Base-by-base conservation (phyloP, 2,329 filamentous ascomycete genomes). In the Aaosphaeria pasadenensis region DNA sequence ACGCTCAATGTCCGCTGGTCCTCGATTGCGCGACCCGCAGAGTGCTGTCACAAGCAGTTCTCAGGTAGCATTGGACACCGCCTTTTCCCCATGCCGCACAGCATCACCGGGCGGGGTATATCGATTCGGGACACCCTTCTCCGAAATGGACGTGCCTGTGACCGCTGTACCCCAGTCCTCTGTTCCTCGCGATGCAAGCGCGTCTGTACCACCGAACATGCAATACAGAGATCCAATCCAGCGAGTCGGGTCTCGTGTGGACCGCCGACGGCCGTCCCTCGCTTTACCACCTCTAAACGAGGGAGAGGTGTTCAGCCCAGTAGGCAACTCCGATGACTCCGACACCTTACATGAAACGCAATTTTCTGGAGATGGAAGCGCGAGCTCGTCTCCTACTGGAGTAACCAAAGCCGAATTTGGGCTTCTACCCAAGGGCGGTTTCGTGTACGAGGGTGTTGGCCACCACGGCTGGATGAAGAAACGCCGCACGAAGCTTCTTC, bases 151-250 rank as follows among this genome's bases (percentile, higher is more conserved):
- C 66, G 84, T 91, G 9, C 91, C 92, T 0, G 74, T 95, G 50
- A 94, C 89, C 1, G 81, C 86, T 3, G 77, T 91, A 39, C 82
- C 83, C 1, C 60, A 84, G 11, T 88, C 86, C 0, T 88, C 88
- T 5, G 77, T 95, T 31, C 79, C 86, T 40, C 87, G 92, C 44
- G 87, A 94, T 62, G 77, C 79, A 42, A 95, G 90, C 29, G 90
- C 96, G 70, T 96, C 91, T 5, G 92, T 96, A 0, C 92, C 92
- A 39, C 92, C 92, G 5, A 86, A 95, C 72, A 96, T 96, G 91
- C 86, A 84, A 66, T 96, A 87, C 75, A 74, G 75, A 29, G 74
- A 79, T 38, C 76, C 77, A 43, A 65, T 78, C 38, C 56, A 69
- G 52, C 77, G 80, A 42, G 66, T 71, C 35, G 61, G 66, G 30